A percentile compares a stretch with the other conserved stretches of the same genome.
These are phyloP conservation scores for Ocimum tenuiflorum DNA, from an alignment of 257 asterid species.

Conservation along the genomic window DNA sequence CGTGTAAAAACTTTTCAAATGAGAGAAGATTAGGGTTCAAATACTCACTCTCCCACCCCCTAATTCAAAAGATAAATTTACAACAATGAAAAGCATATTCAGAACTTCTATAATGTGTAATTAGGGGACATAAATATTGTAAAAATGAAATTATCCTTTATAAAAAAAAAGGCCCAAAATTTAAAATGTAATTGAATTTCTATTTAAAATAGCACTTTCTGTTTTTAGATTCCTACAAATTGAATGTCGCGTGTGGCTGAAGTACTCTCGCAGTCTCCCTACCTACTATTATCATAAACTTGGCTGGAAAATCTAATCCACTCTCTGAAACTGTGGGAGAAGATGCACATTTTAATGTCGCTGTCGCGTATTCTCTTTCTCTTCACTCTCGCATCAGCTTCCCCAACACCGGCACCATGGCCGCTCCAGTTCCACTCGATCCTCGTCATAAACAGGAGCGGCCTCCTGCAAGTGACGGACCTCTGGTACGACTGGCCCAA, in stretches of 20 bases:
- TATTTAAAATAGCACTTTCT: no score
- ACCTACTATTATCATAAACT: background rate
- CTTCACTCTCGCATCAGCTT: background rate
- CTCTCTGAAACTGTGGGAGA: background rate
- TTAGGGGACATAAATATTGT: no score
- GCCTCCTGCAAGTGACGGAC: conserved; percentile 19
- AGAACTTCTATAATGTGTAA: no score
- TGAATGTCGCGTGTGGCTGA: background rate
- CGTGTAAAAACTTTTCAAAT: no score
- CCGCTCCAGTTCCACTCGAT: conserved; percentile 73
- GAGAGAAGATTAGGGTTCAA: no score
- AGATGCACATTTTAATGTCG: background rate
- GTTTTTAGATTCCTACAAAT: background rate
- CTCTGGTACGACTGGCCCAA: conserved; percentile 71
- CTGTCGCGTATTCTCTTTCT: background rate
- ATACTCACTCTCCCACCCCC: no score
- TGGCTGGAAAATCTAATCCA: background rate
- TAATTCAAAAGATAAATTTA: no score
- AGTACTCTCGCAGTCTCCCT: background rate
- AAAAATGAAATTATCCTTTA: no score
- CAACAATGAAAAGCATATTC: no score
- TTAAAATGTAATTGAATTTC: no score
- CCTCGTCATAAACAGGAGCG: conserved; percentile 20
- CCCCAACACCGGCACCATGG: conserved; percentile 51
- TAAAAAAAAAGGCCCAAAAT: no score